Conservation (phyloP, 2,329 filamentous ascomycete species). For the Cladosporium colombiae region DNA sequence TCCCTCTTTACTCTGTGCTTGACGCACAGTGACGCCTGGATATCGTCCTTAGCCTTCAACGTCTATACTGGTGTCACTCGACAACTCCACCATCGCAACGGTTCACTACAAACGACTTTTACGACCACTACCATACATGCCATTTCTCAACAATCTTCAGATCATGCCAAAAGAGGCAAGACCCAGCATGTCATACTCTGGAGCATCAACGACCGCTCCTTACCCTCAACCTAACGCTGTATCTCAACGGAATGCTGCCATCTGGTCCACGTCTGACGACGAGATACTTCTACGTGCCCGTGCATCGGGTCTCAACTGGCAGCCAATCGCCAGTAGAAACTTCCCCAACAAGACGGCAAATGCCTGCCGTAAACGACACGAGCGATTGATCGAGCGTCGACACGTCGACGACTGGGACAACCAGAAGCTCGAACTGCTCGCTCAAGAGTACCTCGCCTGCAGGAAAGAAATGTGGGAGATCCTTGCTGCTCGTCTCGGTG, state of each 20-base stretch:
- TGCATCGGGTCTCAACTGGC: conserved; percentile 78
- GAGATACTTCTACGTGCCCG: conserved; percentile 70
- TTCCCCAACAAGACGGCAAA: conserved; percentile 78
- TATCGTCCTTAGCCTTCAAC: background rate
- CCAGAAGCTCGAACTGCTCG: conserved; percentile 71
- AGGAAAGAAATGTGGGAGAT: conserved; percentile 80
- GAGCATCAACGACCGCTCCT: conserved; percentile 34
- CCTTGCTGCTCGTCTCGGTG: conserved; percentile 63
- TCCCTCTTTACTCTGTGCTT: conserved; percentile 26
- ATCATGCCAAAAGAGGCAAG: conserved; percentile 51
- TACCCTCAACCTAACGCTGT: conserved; percentile 37
- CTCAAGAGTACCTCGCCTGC: conserved; percentile 75
- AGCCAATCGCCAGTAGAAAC: conserved; percentile 72
- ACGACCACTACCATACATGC: conserved; percentile 30
- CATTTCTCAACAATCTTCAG: conserved; percentile 28
- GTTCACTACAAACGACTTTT: conserved; percentile 15
- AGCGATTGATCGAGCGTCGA: conserved; percentile 74
- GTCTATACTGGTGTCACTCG: conserved; percentile 6
- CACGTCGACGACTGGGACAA: conserved; percentile 78
- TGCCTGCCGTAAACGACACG: conserved; percentile 86
- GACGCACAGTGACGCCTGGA: conserved; percentile 25
- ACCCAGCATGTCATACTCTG: conserved; percentile 28
- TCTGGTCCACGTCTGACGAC: conserved; percentile 75
- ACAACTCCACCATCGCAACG: background rate
- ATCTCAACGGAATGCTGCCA: conserved; percentile 41